Evolutionary conservation across 78 protist species (phyloP).

Genomic region (Cavenderia fasciculata): DNA sequence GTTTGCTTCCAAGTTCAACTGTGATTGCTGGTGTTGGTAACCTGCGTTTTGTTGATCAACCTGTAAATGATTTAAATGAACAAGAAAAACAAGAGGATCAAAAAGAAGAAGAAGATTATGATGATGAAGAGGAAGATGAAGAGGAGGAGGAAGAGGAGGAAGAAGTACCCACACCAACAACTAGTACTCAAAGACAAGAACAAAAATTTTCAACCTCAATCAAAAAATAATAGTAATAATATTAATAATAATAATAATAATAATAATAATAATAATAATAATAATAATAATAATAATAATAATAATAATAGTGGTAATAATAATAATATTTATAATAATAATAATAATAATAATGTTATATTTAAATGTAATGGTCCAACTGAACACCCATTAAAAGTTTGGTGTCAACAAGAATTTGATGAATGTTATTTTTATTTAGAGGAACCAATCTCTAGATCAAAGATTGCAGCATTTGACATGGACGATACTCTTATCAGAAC

Average conservation of each 20-base stretch:
- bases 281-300: constrained; percentile 1
- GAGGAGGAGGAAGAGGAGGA: constrained; percentile 8
- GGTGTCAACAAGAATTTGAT: constrained; percentile 17
- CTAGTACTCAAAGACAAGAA: not conserved
- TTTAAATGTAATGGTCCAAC: too few relatives aligned
- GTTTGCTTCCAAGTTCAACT: too few relatives aligned
- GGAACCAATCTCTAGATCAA: not conserved
- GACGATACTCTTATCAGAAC: constrained; percentile 1
- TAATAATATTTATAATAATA: constrained; percentile 18
- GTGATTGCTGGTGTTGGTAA: too few relatives aligned
- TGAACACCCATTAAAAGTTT: constrained; percentile 16
- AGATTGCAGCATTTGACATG: constrained; percentile 45
- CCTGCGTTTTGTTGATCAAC: too few relatives aligned
- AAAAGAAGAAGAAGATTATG: not conserved
- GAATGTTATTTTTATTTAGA: not conserved
- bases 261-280: not conserved
- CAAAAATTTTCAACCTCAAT: too few relatives aligned
- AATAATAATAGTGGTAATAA: constrained; percentile 8
- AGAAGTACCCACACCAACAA: constrained; percentile 13
- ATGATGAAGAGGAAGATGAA: not conserved
- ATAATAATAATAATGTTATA: not conserved
- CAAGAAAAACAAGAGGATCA: too few relatives aligned
- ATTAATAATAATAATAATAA: not conserved
- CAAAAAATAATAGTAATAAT: constrained; percentile 1
- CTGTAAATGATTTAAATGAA: too few relatives aligned